Conservation (phyloP, 139 green algal genomes). For the Gonium pectorale region DNA sequence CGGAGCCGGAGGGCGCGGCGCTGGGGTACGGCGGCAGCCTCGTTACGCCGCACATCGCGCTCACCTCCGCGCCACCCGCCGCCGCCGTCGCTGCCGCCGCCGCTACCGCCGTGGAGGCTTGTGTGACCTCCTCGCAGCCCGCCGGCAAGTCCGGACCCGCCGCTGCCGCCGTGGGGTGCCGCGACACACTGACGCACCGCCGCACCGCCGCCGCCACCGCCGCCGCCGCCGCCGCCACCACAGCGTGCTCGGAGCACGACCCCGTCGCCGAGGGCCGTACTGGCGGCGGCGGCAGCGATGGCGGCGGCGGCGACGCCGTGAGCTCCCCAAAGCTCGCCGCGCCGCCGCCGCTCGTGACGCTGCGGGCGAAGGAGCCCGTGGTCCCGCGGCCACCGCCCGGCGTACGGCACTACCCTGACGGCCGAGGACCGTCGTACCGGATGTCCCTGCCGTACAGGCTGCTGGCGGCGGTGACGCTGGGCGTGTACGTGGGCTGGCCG, state of each 20-base stretch:
- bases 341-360: background rate
- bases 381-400: background rate
- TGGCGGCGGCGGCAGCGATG: background rate
- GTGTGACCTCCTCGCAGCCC: no score
- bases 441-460: conserved; percentile 8
- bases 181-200: no score
- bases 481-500: conserved; percentile 19
- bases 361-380: background rate
- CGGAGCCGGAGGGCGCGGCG: background rate
- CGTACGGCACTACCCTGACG: conserved; percentile 13
- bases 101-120: background rate
- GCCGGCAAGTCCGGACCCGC: no score
- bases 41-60: no score
- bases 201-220: no score
- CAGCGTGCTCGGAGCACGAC: no score
- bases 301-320: background rate
- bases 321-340: background rate
- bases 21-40: background rate
- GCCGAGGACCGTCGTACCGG: background rate
- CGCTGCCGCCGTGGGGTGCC: no score
- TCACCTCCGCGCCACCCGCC: background rate
- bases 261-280: no score
- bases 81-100: background rate
- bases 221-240: no score
- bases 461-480: conserved; percentile 20